phyloP scores from a whole-genome alignment of 306 rosid genomes.

The Rosa persica region DNA sequence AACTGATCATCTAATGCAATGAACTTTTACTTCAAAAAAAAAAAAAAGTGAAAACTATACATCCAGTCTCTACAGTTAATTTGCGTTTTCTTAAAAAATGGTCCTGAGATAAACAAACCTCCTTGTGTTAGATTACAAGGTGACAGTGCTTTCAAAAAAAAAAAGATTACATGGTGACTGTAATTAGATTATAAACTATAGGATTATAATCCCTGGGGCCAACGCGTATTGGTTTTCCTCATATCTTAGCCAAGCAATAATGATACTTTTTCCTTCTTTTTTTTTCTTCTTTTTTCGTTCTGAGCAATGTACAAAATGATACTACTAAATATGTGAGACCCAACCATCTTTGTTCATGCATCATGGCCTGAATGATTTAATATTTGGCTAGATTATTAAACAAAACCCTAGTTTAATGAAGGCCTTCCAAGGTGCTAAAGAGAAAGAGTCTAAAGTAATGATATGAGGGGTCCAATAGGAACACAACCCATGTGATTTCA shows the following conservation, averaged over 20 bases:
- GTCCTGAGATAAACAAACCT: too few species aligned
- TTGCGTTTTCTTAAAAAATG: too few species aligned
- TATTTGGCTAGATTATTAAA: slow-evolving; percentile 30
- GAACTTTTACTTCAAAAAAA: too few species aligned
- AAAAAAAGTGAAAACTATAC: too few species aligned
- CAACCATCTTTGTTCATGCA: slow-evolving; percentile 28
- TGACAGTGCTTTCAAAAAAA: too few species aligned
- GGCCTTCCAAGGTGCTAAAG: slow-evolving; percentile 46
- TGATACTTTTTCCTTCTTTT: not conserved
- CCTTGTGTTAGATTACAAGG: too few species aligned
- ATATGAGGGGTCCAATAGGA: slow-evolving; percentile 36
- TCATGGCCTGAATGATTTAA: slow-evolving; percentile 62
- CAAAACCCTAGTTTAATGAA: slow-evolving; percentile 49
- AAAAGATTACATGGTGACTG: not conserved
- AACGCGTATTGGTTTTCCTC: slow-evolving; percentile 39
- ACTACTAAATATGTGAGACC: not conserved
- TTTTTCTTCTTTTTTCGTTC: slow-evolving; percentile 4
- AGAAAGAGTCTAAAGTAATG: slow-evolving; percentile 44
- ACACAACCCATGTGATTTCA: slow-evolving; percentile 80
- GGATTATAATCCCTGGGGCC: slow-evolving; percentile 37
- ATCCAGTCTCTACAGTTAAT: too few species aligned
- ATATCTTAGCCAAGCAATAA: slow-evolving; percentile 25
- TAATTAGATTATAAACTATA: not conserved
- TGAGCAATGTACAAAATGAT: not conserved
- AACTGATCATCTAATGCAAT: too few species aligned